These are phyloP conservation scores for Lachancea nothofagi DNA, from an alignment of 805 yeast genomes.

Conservation along the genomic window DNA sequence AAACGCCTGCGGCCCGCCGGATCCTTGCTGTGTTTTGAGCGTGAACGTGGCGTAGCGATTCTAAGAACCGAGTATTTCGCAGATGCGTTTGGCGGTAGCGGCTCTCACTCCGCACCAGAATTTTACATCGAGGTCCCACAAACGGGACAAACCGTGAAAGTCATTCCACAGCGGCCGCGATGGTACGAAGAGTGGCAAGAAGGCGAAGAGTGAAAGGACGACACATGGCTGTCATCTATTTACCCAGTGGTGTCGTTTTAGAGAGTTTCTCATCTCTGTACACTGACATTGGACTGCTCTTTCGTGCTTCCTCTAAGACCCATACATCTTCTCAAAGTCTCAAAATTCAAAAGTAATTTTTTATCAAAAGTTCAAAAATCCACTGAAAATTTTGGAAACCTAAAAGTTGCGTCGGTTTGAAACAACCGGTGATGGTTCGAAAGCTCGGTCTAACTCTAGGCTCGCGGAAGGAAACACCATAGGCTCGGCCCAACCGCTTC, in stretches of 20 bases:
- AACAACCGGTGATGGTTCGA: too few relatives aligned
- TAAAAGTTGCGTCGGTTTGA: too few relatives aligned
- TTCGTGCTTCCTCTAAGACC: too few relatives aligned
- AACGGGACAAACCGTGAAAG: constrained; percentile 13
- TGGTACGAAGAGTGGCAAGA: constrained; percentile 22
- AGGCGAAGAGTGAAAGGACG: constrained; percentile 1
- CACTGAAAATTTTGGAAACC: too few relatives aligned
- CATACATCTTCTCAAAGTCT: too few relatives aligned
- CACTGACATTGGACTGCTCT: not conserved
- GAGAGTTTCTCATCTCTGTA: too few relatives aligned
- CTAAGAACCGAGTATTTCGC: constrained; percentile 45
- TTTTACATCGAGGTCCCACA: constrained; percentile 30
- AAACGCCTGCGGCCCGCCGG: constrained; percentile 52
- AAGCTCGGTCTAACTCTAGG: too few relatives aligned
- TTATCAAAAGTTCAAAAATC: too few relatives aligned
- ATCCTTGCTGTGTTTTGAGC: constrained; percentile 48
- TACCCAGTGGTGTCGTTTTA: too few relatives aligned
- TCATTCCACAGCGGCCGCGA: constrained; percentile 23
- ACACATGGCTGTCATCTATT: not conserved
- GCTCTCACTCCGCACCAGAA: constrained; percentile 5
- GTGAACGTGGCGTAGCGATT: constrained; percentile 61
- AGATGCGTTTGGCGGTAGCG: constrained; percentile 17
- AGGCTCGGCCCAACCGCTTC: too few relatives aligned
- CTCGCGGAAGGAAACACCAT: too few relatives aligned
- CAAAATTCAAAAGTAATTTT: too few relatives aligned